Evolutionary conservation across 345 rosid species (phyloP), one percentile per base, ranked within the genome.

Genomic region (Pseudoturritis turrita): DNA sequence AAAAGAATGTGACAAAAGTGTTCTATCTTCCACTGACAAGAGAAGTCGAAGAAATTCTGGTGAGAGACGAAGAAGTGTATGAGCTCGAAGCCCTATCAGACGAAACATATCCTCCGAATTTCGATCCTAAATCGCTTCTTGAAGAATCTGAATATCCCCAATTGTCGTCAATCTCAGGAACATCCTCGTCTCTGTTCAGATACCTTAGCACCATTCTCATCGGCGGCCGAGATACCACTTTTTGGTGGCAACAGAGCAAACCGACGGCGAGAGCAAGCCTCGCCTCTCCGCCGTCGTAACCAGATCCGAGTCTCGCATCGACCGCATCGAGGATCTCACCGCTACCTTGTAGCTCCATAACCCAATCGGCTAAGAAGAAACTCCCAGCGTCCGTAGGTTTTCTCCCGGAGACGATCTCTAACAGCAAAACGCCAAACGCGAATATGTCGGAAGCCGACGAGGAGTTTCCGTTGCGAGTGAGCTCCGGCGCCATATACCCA

Each of bases 151-250:
- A 4, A 3, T 61, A 69, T 19, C 53, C 62, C 76, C 68, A 65
- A 21, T 77, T 33, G 28, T 28, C 53, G 3, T 70, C 50, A 37
- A 80, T 28, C 13, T 40, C 8, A 0, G 87, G 86, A 52, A 81
- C 76, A 23, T 54, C 10, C 0, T 83, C 89, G 7, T 88, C 89
- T 26, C 81, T 68, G 51, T 83, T 79, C 3, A 88, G 76, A 62
- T 71, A 84, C 79, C 79, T 70, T 25, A 74, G 64, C 28, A 83
- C 86, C 28, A 71, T 83, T 65, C 85, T 84, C 86, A 84, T 84
- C 35, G 78, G 76, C 31, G 90, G 90, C 76, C 94, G 76, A 10
- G 55, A 43, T 50, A 64, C 80, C 3, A 78, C 73, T 2, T 40
- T 60, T 7, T 65, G 80, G 62, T 83, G 87, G 3, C 87, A 74